A percentile compares a stretch with the other conserved stretches of the same genome.
phyloP scores from a whole-genome alignment of 2,329 filamentous ascomycete genomes.

The Nemania sp. region DNA sequence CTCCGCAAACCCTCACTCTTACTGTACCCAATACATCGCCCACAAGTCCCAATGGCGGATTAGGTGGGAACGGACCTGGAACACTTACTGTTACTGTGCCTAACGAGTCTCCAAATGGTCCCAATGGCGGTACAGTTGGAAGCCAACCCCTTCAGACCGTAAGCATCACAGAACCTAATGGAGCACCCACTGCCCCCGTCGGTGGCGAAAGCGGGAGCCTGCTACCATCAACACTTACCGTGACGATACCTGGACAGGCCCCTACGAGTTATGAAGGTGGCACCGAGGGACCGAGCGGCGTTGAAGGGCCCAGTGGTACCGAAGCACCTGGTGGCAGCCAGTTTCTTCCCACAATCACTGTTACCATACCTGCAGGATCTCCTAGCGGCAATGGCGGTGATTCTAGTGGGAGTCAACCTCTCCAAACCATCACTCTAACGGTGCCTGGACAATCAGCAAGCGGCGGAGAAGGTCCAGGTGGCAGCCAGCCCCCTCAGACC shows the following conservation, averaged over 20 bases:
- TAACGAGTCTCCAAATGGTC: conserved; percentile 28
- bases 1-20: conserved; percentile 28
- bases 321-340: conserved; percentile 27
- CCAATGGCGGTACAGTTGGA: conserved; percentile 25
- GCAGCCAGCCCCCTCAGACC: conserved; percentile 33
- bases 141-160: conserved; percentile 24
- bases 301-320: conserved; percentile 20
- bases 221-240: conserved; percentile 28
- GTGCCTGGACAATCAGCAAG: conserved; percentile 27
- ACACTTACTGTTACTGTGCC: conserved; percentile 28
- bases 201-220: conserved; percentile 18
- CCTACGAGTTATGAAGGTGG: conserved; percentile 26
- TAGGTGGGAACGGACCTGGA: conserved; percentile 15
- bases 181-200: conserved; percentile 15
- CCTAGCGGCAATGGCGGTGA: conserved; percentile 26
- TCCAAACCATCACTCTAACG: conserved; percentile 37
- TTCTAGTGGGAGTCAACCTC: conserved; percentile 26
- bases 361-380: conserved; percentile 32
- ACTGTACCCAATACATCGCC: conserved; percentile 7
- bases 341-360: conserved; percentile 34
- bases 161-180: conserved; percentile 26
- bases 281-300: conserved; percentile 22
- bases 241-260: conserved; percentile 32
- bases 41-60: conserved; percentile 16
- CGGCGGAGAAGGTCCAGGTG: conserved; percentile 15